A percentile compares a stretch with the other conserved stretches of the same genome.
Conservation (phyloP, 2,329 filamentous ascomycete species). For the Fusarium armeniacum region DNA sequence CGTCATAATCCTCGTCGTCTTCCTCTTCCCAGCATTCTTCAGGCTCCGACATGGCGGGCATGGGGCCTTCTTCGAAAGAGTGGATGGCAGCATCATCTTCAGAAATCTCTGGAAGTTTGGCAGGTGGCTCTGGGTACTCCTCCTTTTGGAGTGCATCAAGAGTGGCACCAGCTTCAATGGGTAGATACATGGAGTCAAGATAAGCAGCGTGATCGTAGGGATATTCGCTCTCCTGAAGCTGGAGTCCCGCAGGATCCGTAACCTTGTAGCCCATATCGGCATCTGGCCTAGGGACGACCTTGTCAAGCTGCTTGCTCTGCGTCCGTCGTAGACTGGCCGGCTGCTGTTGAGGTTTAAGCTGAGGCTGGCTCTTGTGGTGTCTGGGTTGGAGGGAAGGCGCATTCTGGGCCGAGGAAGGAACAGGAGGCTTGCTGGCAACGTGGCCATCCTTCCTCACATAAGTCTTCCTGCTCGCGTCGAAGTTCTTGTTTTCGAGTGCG, state of each 20-base stretch:
- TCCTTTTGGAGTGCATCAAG: conserved; percentile 46
- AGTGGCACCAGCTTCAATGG: conserved; percentile 46
- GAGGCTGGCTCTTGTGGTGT: conserved; percentile 68
- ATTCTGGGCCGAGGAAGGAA: conserved; percentile 39
- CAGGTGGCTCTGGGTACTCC: conserved; percentile 42
- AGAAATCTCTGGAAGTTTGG: conserved; percentile 52
- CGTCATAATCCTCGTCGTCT: conserved; percentile 77
- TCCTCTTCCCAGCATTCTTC: conserved; percentile 86
- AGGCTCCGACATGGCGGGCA: conserved; percentile 56
- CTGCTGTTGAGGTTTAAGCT: conserved; percentile 62
- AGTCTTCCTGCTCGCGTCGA: conserved; percentile 48
- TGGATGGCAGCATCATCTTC: conserved; percentile 50
- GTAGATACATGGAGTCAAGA: conserved; percentile 49
- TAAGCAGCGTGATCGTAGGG: conserved; percentile 49
- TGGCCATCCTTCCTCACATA: conserved; percentile 44
- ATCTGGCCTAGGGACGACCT: conserved; percentile 39
- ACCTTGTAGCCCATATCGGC: conserved; percentile 25
- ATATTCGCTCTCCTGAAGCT: conserved; percentile 40
- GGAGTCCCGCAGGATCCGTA: conserved; percentile 26
- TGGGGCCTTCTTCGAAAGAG: conserved; percentile 45
- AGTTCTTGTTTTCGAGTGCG: conserved; percentile 44
- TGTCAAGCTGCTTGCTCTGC: conserved; percentile 60
- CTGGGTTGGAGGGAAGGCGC: conserved; percentile 56
- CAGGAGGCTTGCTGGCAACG: conserved; percentile 35
- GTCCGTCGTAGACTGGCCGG: conserved; percentile 59